Conservation (phyloP, 106 monocot species). For the Apostasia shenzhenica region DNA sequence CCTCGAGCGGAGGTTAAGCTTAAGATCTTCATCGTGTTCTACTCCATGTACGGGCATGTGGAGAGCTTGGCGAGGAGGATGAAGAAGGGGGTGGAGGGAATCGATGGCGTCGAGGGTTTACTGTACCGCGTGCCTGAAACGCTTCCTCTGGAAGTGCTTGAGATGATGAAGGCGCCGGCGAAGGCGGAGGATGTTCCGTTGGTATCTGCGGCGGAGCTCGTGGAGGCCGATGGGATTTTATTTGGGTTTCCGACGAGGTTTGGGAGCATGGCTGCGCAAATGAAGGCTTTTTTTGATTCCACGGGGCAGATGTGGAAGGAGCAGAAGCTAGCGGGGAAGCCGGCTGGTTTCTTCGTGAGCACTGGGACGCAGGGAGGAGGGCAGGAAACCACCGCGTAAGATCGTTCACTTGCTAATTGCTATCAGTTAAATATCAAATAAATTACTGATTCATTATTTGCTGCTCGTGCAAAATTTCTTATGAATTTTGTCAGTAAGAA, state of each 20-base stretch:
- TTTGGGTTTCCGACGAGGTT: conserved; percentile 53
- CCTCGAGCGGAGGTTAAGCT: conserved; percentile 12
- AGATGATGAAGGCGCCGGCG: conserved; percentile 40
- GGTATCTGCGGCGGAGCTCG: conserved; percentile 22
- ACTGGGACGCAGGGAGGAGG: conserved; percentile 76
- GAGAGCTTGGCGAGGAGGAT: conserved; percentile 32
- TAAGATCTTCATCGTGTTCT: conserved; percentile 43
- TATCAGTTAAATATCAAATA: no score
- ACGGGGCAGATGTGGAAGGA: conserved; percentile 59
- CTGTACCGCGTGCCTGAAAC: conserved; percentile 59
- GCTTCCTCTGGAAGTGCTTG: conserved; percentile 40
- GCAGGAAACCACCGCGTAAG: conserved; percentile 77
- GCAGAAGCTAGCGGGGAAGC: conserved; percentile 67
- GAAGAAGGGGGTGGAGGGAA: conserved; percentile 32
- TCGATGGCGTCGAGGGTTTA: conserved; percentile 46
- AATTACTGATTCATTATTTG: no score
- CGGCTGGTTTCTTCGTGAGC: conserved; percentile 70
- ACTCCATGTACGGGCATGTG: conserved; percentile 50
- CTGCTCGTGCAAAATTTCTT: no score
- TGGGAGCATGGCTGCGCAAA: conserved; percentile 64
- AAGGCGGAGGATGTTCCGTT: conserved; percentile 32
- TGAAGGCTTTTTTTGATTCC: conserved; percentile 70
- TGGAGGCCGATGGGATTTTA: conserved; percentile 44
- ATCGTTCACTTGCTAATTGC: background rate
- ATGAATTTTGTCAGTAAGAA: no score